Evolutionary conservation across 306 rosid species (phyloP), one percentile per base, ranked within the genome.

Genomic region (Dicorynia guianensis): DNA sequence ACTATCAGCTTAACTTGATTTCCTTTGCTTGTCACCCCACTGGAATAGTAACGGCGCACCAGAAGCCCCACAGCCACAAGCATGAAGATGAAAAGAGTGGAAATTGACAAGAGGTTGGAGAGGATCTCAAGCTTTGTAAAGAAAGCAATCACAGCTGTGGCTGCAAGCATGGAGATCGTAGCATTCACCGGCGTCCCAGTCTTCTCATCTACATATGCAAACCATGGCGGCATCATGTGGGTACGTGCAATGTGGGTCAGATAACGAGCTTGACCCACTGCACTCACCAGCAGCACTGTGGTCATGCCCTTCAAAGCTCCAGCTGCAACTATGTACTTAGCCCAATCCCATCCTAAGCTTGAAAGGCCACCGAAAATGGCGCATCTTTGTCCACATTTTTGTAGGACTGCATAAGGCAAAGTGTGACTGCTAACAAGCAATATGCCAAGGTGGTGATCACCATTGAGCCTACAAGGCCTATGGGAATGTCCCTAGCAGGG

Each of bases 231-330:
- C 79, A 85, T 18, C 92, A 85, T 85, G 76, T 88, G 92, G 11
- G 92, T 85, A 5, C 92, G 57, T 10, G 92, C 85, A 58, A 88
- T 88, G 56, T 88, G 92, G 1, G 89, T 88, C 43, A 88, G 76
- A 48, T 88, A 88, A 4, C 89, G 83, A 3, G 88, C 89, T 33
- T 88, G 89, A 5, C 89, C 89, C 11, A 88, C 88, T 0, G 85
- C 88, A 0, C 73, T 46, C 2, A 85, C 89, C 3, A 88, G 61
- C 61, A 88, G 20, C 12, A 81, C 92, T 0, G 89, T 85, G 5
- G 89, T 88, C 92, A 88, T 88, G 2, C 92, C 92, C 57, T 88
- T 83, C 10, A 88, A 17, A 0, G 89, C 92, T 1, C 89, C 89
- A 0, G 78, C 83, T 0, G 89, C 87, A 0, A 88, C 92, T 0